These are phyloP conservation scores for Picea glauca DNA, from an alignment of 75 land plant species.

Conservation along the genomic window DNA sequence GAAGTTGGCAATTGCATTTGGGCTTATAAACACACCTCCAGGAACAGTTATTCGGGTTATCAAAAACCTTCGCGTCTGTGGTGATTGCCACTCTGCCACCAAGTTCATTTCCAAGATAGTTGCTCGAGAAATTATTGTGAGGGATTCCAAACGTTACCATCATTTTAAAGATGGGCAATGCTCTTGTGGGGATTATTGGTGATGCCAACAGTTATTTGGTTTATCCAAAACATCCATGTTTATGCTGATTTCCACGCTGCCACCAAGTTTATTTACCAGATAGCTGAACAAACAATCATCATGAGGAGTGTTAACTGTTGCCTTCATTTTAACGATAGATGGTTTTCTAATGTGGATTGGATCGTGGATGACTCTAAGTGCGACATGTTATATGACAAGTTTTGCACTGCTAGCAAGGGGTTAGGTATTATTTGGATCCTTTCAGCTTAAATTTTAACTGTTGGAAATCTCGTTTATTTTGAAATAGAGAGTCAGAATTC, in stretches of 20 bases:
- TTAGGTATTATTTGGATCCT: too few species aligned
- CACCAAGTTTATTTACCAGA: conserved; percentile 8
- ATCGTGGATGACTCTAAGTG: background rate
- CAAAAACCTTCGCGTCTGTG: conserved; percentile 17
- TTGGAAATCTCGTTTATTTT: too few species aligned
- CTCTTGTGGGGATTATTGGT: conserved; percentile 65
- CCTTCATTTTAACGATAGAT: conserved; percentile 2
- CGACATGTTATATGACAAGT: background rate
- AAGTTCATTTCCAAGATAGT: conserved; percentile 19
- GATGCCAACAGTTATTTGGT: conserved; percentile 17
- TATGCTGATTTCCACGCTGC: conserved; percentile 8
- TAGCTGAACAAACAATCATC: background rate
- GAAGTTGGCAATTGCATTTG: conserved; percentile 20
- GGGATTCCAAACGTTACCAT: conserved; percentile 45
- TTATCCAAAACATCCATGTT: conserved; percentile 11
- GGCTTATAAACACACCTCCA: conserved; percentile 5
- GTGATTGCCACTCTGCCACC: conserved; percentile 13
- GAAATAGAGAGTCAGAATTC: too few species aligned
- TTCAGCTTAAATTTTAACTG: too few species aligned
- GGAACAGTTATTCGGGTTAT: conserved; percentile 11
- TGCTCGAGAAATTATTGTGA: conserved; percentile 28
- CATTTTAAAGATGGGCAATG: conserved; percentile 54
- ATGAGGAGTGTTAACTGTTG: background rate
- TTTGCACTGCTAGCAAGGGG: background rate
- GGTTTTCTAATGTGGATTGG: background rate